A percentile compares a stretch with the other conserved stretches of the same genome.
phyloP scores from a whole-genome alignment of 768 basidiomycete species.

The Pleurotus platypus region DNA sequence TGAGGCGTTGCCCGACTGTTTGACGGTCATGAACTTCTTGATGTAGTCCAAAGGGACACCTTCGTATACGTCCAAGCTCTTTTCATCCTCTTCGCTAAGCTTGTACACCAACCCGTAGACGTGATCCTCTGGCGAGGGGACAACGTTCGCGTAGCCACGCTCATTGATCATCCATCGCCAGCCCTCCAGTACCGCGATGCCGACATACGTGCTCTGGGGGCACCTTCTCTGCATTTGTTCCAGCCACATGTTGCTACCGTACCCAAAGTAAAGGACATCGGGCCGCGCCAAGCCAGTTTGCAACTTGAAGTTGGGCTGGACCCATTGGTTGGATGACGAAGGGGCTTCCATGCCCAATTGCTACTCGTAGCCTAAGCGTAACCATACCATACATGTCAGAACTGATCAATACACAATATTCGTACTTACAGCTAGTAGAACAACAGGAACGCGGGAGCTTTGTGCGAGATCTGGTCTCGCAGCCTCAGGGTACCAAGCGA shows the following conservation, averaged over 20 bases:
- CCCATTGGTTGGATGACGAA: too few species aligned
- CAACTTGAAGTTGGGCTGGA: too few species aligned
- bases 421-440: too few species aligned
- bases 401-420: too few species aligned
- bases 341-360: too few species aligned
- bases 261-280: slow-evolving; percentile 36
- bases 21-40: slow-evolving; percentile 29
- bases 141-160: slow-evolving; percentile 41
- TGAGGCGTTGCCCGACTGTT: slow-evolving; percentile 12
- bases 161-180: slow-evolving; percentile 48
- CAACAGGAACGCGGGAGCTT: too few species aligned
- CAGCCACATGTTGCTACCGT: slow-evolving; percentile 49
- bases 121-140: slow-evolving; percentile 34
- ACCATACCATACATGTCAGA: too few species aligned
- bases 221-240: slow-evolving; percentile 47
- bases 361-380: too few species aligned
- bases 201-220: slow-evolving; percentile 37
- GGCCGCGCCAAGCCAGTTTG: background rate
- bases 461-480: too few species aligned
- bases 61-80: slow-evolving; percentile 40
- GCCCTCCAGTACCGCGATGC: slow-evolving; percentile 33
- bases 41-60: slow-evolving; percentile 31
- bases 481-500: too few species aligned
- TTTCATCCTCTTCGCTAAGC: slow-evolving; percentile 36
- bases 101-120: slow-evolving; percentile 42